Evolutionary conservation across 257 asterid species (phyloP).

Genomic region (Thymus mandschuricus): DNA sequence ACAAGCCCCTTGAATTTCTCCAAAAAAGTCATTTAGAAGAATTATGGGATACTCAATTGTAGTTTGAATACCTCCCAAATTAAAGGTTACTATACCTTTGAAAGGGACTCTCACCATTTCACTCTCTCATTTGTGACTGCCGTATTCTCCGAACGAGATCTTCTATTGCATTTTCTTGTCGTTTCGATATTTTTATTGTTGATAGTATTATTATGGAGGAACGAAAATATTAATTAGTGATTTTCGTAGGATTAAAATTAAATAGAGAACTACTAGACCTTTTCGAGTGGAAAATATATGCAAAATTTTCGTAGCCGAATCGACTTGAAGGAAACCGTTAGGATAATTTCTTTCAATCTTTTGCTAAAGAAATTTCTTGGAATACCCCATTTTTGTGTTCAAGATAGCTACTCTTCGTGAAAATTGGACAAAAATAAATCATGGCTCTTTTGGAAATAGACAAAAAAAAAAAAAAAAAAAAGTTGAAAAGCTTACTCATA

Average conservation of each 20-base stretch:
- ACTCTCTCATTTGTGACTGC: too few relatives aligned
- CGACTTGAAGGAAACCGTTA: not conserved
- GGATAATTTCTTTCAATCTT: not conserved
- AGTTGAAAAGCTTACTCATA: conserved; percentile 14
- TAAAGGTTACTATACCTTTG: conserved; percentile 24
- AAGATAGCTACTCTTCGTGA: conserved; percentile 18
- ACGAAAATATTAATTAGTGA: too few relatives aligned
- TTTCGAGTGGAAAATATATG: not conserved
- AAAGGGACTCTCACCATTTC: conserved; percentile 30
- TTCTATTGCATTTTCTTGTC: too few relatives aligned
- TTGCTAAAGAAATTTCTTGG: conserved; percentile 36
- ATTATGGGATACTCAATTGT: conserved; percentile 13
- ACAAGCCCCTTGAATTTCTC: conserved; percentile 41
- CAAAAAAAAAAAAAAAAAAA: not conserved
- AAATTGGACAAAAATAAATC: conserved; percentile 7
- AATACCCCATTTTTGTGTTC: conserved; percentile 16
- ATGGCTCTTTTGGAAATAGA: conserved; percentile 18
- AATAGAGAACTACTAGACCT: too few relatives aligned
- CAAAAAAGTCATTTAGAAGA: conserved; percentile 26
- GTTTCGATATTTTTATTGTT: too few relatives aligned
- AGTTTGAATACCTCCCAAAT: conserved; percentile 37
- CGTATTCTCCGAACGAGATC: too few relatives aligned
- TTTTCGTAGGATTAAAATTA: too few relatives aligned
- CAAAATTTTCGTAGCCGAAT: not conserved
- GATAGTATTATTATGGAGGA: too few relatives aligned